These are phyloP conservation scores for Pythium utonaiense DNA, from an alignment of 352 stramenopile species.

Conservation along the genomic window DNA sequence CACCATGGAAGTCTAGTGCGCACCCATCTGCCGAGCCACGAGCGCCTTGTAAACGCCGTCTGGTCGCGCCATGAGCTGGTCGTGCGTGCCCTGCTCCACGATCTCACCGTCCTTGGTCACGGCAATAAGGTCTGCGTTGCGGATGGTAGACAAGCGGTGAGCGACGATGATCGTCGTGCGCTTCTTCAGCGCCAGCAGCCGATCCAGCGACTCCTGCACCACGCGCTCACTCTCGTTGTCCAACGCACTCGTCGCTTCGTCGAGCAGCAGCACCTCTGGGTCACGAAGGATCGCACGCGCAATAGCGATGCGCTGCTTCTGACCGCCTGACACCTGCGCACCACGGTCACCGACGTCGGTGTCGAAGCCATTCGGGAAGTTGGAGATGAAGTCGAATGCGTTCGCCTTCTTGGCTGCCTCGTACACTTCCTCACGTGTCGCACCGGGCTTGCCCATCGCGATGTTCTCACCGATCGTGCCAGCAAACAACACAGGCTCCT, in stretches of 20 bases:
- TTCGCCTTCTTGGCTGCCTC: conserved; percentile 77
- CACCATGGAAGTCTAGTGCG: too few relatives aligned
- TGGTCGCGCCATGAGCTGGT: conserved; percentile 60
- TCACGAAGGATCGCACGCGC: conserved; percentile 90
- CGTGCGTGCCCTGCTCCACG: conserved; percentile 85
- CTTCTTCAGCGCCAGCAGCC: conserved; percentile 19
- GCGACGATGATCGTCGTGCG: conserved; percentile 86
- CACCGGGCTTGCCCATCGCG: conserved; percentile 53
- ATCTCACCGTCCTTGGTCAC: conserved; percentile 83
- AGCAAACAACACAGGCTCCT: conserved; percentile 91
- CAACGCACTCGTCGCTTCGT: conserved; percentile 88
- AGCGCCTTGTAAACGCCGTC: conserved; percentile 23
- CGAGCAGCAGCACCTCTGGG: conserved; percentile 82
- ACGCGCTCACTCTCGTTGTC: conserved; percentile 78
- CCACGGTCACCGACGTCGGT: conserved; percentile 89
- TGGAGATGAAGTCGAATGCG: conserved; percentile 89
- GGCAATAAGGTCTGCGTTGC: conserved; percentile 88
- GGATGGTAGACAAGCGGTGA: conserved; percentile 89
- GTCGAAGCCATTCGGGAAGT: conserved; percentile 86
- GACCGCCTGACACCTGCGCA: conserved; percentile 88
- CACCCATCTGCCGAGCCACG: too few relatives aligned
- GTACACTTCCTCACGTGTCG: conserved; percentile 69
- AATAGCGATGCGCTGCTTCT: conserved; percentile 93
- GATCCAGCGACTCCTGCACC: conserved; percentile 79
- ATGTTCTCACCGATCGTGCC: conserved; percentile 77